Evolutionary conservation across 75 land plant species (phyloP), one percentile per base, ranked within the genome.

Genomic region (Pinus tabuliformis): DNA sequence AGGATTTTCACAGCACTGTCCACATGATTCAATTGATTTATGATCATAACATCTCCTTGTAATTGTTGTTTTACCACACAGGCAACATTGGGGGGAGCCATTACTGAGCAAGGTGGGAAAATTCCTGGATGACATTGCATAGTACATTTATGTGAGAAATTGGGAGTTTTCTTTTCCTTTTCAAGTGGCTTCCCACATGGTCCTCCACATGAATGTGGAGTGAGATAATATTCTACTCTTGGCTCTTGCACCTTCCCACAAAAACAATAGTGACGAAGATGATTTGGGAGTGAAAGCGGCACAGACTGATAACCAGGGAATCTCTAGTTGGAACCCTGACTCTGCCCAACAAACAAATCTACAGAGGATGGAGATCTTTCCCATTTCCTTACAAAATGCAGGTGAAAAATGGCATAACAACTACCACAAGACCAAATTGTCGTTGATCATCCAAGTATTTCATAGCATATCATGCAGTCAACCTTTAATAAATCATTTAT

Each of bases 111-210:
- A 73, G 99, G 94, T 18, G 99, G 99, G 76, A 98, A 97, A 8
- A 98, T 98, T n/a, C 99, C 99, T 6, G 96, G 99, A 64, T 97
- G 99, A 73, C 98, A 97, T 75, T 97, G 99, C 77, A 97, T 77
- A 21, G 94, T 97, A 75, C 99, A 97, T 14, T 62, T 56, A 82
- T 97, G 99, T 22, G 91, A 86, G 75, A 98, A 97, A n/a, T 75
- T 80, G 4, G 75, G 52, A 71, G 64, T 73, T 20, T 82, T 86
- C 42, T 83, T 90, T 7, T 56, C 78, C 66, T 58, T 76, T 65
- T 89, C 87, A 28, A 97, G 84, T 4, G 88, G 85, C 74, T 88
- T 95, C 58, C 93, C 88, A 81, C 99, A 97, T 4, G 99, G 89
- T 70, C 94, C 99, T 4, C 99, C 99, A 80, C 99, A 97, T 1